Evolutionary conservation across 495 filamentous ascomycete species (phyloP).

Genomic region (Aspergillus biplanus): DNA sequence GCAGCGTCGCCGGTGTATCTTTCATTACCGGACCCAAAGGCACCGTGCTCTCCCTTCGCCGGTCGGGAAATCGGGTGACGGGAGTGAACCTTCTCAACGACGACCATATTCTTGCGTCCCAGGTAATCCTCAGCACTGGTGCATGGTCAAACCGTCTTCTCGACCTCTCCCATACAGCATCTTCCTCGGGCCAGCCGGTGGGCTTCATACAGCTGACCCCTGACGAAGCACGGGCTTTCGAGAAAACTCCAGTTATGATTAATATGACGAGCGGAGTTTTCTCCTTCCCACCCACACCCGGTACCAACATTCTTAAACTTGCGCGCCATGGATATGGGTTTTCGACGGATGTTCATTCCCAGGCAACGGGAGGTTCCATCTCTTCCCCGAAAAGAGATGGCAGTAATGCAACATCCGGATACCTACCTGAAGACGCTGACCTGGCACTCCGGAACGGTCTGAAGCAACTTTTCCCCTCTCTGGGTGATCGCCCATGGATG

Average conservation of each 20-base stretch:
- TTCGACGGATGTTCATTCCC: conserved; percentile 22
- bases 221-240: conserved; percentile 61
- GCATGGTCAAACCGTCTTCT: conserved; percentile 77
- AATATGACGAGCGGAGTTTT: conserved; percentile 79
- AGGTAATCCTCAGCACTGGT: conserved; percentile 77
- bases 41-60: conserved; percentile 28
- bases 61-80: conserved; percentile 25
- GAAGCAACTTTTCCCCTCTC: conserved; percentile 57
- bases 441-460: conserved; percentile 59
- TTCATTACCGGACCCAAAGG: conserved; percentile 37
- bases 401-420: conserved; percentile 34
- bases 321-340: conserved; percentile 82
- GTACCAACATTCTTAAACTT: conserved; percentile 60
- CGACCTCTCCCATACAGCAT: conserved; percentile 66
- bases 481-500: conserved; percentile 62
- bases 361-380: conserved; percentile 19
- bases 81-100: conserved; percentile 42
- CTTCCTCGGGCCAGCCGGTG: conserved; percentile 74
- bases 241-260: conserved; percentile 68
- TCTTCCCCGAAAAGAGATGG: conserved; percentile 30
- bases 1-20: conserved; percentile 34
- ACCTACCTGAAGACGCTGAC: conserved; percentile 41
- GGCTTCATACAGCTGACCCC: conserved; percentile 69
- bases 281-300: conserved; percentile 65
- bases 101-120: conserved; percentile 58